Base-by-base conservation (phyloP, 768 basidiomycete genomes). In the Suillus clintonianus region DNA sequence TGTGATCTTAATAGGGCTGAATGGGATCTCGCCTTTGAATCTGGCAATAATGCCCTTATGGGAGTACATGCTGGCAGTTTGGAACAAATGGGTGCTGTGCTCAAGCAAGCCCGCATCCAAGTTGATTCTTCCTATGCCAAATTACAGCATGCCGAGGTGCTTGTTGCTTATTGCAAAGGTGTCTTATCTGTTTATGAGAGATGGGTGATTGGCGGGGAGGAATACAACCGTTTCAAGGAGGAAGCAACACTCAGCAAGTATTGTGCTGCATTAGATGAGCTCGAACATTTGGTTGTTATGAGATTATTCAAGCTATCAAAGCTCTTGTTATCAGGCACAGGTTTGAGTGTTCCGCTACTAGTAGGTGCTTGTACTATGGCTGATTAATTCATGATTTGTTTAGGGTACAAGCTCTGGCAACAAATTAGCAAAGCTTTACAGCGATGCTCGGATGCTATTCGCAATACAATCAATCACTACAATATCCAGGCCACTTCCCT, bases 371-470 rank as follows among this genome's bases (percentile, higher is more conserved):
- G 6, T 37, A 37, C 36, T 37, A 37, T 37, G 36, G 10, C 36
- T 37, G 36, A 37, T 37, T 37, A 11, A 37, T 37, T 32, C 7
- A 32, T 32, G 32, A 32, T 32, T 32, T 37, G 36, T 37, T 48
- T 41, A 75, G 77, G 72, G 0, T 78, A 78, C 51, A 74, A 76
- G 32, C 59, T 76, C 30, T 67, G 71, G 19, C 67, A 66, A 48
- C 72, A 77, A 59, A 77, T 78, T 17, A 64, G 71, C 11, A 75
- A 78, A 61, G 72, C 66, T 0, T 59, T 78, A 3, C 67, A 72
- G 55, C 59, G 64, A 1, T 64, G 72, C 5, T 72, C 67, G 1
- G 59, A 72, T 17, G 71, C 74, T 8, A 73, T 78, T 58, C 60
- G 62, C 13, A 72, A 63, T 19, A 71, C 74, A 2, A 65, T 77